Percentiles rank a stretch among this genome's conserved stretches.
Conservation (phyloP, 2,329 filamentous ascomycete genomes). For the Penicillium vulpinum region DNA sequence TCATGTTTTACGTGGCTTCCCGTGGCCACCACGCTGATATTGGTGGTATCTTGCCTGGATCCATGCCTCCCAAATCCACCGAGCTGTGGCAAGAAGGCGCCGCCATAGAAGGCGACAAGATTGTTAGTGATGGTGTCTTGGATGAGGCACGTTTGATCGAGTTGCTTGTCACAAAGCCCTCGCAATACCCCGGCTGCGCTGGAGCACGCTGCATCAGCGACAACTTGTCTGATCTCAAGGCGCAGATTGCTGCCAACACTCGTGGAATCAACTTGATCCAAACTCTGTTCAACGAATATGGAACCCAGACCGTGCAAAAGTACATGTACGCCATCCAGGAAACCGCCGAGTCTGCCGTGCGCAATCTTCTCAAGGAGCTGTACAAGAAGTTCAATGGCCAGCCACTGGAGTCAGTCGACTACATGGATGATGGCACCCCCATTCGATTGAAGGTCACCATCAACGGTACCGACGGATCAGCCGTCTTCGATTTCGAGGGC, state of each 20-base stretch:
- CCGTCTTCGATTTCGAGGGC: slow-evolving; percentile 74
- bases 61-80: slow-evolving; percentile 67
- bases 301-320: slow-evolving; percentile 72
- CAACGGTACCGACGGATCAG: slow-evolving; percentile 70
- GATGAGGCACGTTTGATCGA: slow-evolving; percentile 74
- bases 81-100: slow-evolving; percentile 52
- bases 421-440: slow-evolving; percentile 83
- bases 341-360: slow-evolving; percentile 75
- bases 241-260: slow-evolving; percentile 82
- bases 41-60: slow-evolving; percentile 77
- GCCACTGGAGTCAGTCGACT: slow-evolving; percentile 73
- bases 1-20: slow-evolving; percentile 79
- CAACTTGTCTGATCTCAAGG: slow-evolving; percentile 83
- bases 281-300: slow-evolving; percentile 73
- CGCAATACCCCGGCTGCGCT: slow-evolving; percentile 71
- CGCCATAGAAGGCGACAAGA: slow-evolving; percentile 53
- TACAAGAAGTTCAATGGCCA: slow-evolving; percentile 66
- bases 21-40: slow-evolving; percentile 83
- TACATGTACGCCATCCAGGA: slow-evolving; percentile 83
- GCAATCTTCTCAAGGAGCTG: slow-evolving; percentile 71
- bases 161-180: slow-evolving; percentile 70
- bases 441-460: slow-evolving; percentile 76
- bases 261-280: slow-evolving; percentile 79
- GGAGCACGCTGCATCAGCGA: slow-evolving; percentile 78
- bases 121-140: slow-evolving; percentile 75